Evolutionary conservation across 257 asterid species (phyloP).

Genomic region (Nicotiana otophora): DNA sequence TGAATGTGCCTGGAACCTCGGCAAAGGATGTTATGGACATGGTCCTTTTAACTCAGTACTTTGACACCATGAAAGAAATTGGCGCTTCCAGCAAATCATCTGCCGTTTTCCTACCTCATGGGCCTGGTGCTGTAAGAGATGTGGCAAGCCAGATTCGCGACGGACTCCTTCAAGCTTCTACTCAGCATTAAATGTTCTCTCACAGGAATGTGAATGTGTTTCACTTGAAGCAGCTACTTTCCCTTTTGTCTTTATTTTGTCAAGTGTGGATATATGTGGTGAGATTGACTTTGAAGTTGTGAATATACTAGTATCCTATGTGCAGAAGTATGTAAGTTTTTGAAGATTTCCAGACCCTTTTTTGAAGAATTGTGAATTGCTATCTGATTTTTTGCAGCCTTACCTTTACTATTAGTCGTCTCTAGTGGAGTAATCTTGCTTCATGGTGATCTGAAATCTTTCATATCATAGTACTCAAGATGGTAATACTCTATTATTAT

Average conservation of each 20-base stretch:
- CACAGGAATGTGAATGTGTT: neutral
- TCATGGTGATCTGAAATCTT: too few relatives aligned
- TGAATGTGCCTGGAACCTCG: constrained; percentile 26
- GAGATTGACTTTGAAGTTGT: constrained; percentile 2
- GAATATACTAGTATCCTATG: neutral
- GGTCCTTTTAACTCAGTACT: constrained; percentile 27
- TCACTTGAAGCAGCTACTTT: neutral
- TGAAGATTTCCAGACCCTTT: too few relatives aligned
- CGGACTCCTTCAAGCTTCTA: constrained; percentile 25
- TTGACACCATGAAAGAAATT: constrained; percentile 32
- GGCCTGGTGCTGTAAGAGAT: constrained; percentile 30
- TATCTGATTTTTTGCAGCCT: too few relatives aligned
- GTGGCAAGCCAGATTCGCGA: constrained; percentile 28
- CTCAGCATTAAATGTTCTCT: neutral
- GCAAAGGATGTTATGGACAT: constrained; percentile 34
- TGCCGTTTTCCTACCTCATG: constrained; percentile 27
- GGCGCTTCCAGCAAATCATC: constrained; percentile 26
- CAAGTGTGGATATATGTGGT: neutral
- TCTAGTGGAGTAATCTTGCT: too few relatives aligned
- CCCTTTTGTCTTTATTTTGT: neutral
- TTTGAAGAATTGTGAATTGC: too few relatives aligned
- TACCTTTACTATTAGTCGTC: too few relatives aligned
- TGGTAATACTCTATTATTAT: too few relatives aligned
- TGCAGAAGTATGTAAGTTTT: neutral
- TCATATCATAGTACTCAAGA: too few relatives aligned